Evolutionary conservation across 2,329 filamentous ascomycete genomes (phyloP), one percentile per base, ranked within the genome.

Genomic region (Pseudocercospora eumusae): DNA sequence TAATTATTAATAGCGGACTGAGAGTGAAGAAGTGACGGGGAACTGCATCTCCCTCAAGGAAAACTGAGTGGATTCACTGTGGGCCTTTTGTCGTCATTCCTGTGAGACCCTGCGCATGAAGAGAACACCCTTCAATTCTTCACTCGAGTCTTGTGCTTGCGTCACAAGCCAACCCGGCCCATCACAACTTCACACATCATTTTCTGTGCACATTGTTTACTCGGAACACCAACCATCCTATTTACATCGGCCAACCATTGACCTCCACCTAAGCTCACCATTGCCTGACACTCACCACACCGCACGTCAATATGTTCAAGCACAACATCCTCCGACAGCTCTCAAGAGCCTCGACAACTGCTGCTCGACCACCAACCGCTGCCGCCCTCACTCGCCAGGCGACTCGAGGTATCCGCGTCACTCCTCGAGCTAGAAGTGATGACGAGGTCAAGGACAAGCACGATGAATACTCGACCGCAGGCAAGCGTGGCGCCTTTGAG

Each of bases 401-500:
- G 6, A 65, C 42, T 40, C 67, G 66, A 56, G 69, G 68, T 36
- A 58, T 69, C 5, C 60, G 64, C n/a, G 67, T 63, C 61, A 66
- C 61, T 27, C 64, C 62, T 55, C 18, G 45, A n/a, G 40, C 55
- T n/a, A 64, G 44, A 36, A 62, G 61, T 36, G 70, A 73, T 56
- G 64, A 68, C 25, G 60, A 67, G 13, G 68, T 71, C 55, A 67
- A 72, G 52, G 69, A 70, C 61, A 68, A 67, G 56, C 71, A 72
- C 60, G 70, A 71, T 42, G 68, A 71, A 40, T 71, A 70, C 63
- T 71, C 61, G 55, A 75, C 73, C 20, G 56, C 70, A n/a, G 79
- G 78, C 52, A 68, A 70, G 60, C 71, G 61, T 1, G 70, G 70
- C 23, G 70, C 71, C 45, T 69, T 69, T 47, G 75, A 77, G 54